Evolutionary conservation across 108 stramenopile species (phyloP), one percentile per base, ranked within the genome.

Genomic region (Fistulifera solaris): DNA sequence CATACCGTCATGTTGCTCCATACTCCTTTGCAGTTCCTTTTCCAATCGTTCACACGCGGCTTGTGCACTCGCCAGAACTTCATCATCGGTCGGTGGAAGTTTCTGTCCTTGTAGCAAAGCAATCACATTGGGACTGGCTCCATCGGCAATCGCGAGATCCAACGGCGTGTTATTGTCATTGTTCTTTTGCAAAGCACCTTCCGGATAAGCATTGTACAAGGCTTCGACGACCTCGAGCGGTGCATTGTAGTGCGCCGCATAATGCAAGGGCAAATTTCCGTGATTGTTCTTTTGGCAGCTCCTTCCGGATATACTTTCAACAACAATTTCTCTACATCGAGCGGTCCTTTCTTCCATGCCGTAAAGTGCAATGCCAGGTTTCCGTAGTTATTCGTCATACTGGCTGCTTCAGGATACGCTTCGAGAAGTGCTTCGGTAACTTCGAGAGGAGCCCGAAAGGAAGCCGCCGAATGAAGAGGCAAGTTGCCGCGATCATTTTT

Each of bases 341-440:
- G 61, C 2, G 89, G 89, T 52, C 85, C 89, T 61, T 91, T 87
- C 62, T 87, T 87, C 89, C 85, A 87, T 1, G 89, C 89, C 17
- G 89, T 85, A 74, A 87, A 80, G 68, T 86, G 70, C 55, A 77
- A 60, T 23, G 89, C 82, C 10, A 91, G 70, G 43, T 91, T 91
- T 14, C 89, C 89, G 58, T 87, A 87, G 54, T 87, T 87, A 77
- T 91, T 91, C 26, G 89, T 87, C 27, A 81, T 71, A 40, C 73
- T 70, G 21, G 89, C 89, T 22, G 85, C 89, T 50, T 87, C 85
- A 13, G 85, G 89, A 51, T 87, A 87, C 7, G 89, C 85, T 62
- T 87, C 81, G 39, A 91, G 57, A 5, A 91, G 71, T 19, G 83
- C 77, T 71, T 91, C 89, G 62, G 77, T 67, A 22, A 89, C 88